Conservation (phyloP, 345 rosid genomes). For the Populus euphratica region DNA sequence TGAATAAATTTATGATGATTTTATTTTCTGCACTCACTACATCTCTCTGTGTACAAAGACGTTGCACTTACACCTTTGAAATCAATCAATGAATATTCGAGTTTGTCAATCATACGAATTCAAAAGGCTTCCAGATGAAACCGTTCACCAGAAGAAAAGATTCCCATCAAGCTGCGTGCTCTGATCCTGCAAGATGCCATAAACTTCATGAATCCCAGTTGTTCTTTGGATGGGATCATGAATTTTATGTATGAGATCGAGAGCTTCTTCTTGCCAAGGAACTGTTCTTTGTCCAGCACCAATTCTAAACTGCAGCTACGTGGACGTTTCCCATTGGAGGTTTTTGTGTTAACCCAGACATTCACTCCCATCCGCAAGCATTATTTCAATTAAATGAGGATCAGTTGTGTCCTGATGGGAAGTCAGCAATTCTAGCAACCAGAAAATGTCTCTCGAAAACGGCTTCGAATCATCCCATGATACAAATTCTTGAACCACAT, state of each 20-base stretch:
- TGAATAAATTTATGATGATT: background rate
- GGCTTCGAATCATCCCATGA: conserved; percentile 49
- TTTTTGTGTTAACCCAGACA: background rate
- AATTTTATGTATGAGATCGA: no score
- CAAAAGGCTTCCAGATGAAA: no score
- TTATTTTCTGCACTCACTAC: background rate
- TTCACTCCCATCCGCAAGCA: conserved; percentile 8
- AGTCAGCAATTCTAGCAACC: conserved; percentile 38
- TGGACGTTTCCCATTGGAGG: background rate
- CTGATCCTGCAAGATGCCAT: no score
- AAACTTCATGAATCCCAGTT: no score
- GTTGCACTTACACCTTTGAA: no score
- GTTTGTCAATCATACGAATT: no score
- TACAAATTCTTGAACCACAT: conserved; percentile 48
- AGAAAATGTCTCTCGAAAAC: conserved; percentile 34
- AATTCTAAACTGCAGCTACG: background rate
- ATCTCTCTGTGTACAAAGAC: background rate
- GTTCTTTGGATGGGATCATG: no score
- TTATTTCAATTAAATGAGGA: background rate
- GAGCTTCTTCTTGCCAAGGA: no score
- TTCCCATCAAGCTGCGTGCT: no score
- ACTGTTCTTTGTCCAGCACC: no score
- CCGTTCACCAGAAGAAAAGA: no score
- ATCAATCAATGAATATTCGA: no score
- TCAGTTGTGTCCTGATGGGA: conserved; percentile 16